phyloP scores from a whole-genome alignment of 345 rosid species.

The Xanthoceras sorbifolium region DNA sequence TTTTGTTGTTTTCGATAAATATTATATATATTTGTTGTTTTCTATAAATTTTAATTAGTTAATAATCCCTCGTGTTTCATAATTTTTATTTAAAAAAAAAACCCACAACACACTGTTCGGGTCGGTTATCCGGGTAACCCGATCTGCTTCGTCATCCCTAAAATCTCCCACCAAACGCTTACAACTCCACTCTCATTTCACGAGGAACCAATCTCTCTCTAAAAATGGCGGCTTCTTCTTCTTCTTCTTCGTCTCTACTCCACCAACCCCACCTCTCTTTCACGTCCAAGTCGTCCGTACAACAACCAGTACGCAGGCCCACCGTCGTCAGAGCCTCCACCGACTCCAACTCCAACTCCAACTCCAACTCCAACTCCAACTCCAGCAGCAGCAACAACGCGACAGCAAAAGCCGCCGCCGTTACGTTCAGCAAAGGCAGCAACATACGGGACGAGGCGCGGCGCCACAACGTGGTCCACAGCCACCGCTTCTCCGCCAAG shows the following conservation, averaged over 20 bases:
- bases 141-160: not conserved
- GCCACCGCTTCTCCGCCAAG: slow-evolving; percentile 46
- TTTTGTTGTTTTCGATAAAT: no score
- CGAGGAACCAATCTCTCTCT: not conserved
- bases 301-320: not conserved
- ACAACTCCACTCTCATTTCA: not conserved
- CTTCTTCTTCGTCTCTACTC: slow-evolving; percentile 10
- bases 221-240: slow-evolving; percentile 29
- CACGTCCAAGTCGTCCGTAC: not conserved
- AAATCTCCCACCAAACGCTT: not conserved
- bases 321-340: slow-evolving; percentile 10
- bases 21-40: no score
- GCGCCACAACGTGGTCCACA: slow-evolving; percentile 29
- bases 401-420: no score
- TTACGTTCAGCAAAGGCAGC: not conserved
- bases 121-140: no score
- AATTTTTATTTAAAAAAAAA: no score
- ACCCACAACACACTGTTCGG: no score
- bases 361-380: no score
- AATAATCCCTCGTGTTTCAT: no score
- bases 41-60: no score
- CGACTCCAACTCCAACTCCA: not conserved
- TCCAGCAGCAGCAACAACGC: no score
- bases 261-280: slow-evolving; percentile 15
- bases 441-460: slow-evolving; percentile 62